phyloP scores from a whole-genome alignment of 441 rosid species.

The Erodium texanum region DNA sequence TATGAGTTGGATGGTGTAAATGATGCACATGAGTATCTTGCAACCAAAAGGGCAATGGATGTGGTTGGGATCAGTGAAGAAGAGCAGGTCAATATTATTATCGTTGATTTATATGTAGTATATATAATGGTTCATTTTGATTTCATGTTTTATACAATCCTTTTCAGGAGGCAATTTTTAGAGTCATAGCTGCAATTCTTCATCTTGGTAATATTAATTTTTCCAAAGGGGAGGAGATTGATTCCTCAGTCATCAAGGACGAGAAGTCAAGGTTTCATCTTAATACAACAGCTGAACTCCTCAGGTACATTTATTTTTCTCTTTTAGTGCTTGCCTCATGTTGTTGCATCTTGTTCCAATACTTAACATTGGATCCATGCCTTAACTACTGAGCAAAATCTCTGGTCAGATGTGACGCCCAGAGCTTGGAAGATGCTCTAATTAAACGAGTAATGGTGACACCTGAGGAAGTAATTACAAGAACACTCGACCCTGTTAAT shows the following conservation, averaged over 20 bases:
- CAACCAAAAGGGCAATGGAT: slow-evolving; percentile 99
- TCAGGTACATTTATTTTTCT: slow-evolving; percentile 39
- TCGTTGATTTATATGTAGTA: slow-evolving; percentile 11
- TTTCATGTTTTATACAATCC: slow-evolving; percentile 3
- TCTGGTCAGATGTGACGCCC: slow-evolving; percentile 65
- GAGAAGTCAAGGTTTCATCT: slow-evolving; percentile 91
- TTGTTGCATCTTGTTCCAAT: slow-evolving; percentile 7
- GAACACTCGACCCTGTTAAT: slow-evolving; percentile 86
- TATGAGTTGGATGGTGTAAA: slow-evolving; percentile 75
- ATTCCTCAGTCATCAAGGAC: slow-evolving; percentile 92
- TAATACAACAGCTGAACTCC: slow-evolving; percentile 71
- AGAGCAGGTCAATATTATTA: slow-evolving; percentile 64
- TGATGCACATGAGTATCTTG: slow-evolving; percentile 90
- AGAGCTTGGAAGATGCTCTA: slow-evolving; percentile 90
- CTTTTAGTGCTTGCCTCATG: slow-evolving; percentile 4
- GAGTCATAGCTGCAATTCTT: slow-evolving; percentile 93
- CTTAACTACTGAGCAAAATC: slow-evolving; percentile 9
- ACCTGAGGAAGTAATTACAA: slow-evolving; percentile 96
- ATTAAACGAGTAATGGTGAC: slow-evolving; percentile 99
- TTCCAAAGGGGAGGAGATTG: slow-evolving; percentile 81
- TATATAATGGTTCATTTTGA: slow-evolving; percentile 18
- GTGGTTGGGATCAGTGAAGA: slow-evolving; percentile 92
- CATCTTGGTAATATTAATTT: slow-evolving; percentile 94
- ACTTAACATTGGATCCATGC: not conserved
- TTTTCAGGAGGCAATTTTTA: slow-evolving; percentile 84